Evolutionary conservation across 805 yeast genomes (phyloP).

Genomic region (Zygosaccharomyces kombuchaensis): DNA sequence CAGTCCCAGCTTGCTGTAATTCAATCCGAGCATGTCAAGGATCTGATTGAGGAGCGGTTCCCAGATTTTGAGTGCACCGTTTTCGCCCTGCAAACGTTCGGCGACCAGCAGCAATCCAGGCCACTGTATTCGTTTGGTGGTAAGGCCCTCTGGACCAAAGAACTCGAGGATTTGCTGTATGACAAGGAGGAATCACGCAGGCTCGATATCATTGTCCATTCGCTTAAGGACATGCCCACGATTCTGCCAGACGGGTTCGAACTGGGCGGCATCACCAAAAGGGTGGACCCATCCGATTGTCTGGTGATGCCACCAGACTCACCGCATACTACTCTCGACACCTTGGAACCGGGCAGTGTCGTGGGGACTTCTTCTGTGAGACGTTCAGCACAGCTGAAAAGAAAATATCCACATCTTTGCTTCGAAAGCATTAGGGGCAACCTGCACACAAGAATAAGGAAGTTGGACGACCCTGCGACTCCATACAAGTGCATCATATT

Average conservation of each 20-base stretch:
- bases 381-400: conserved; percentile 84
- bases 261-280: conserved; percentile 76
- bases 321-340: conserved; percentile 57
- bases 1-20: conserved; percentile 81
- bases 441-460: conserved; percentile 70
- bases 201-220: conserved; percentile 87
- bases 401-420: conserved; percentile 66
- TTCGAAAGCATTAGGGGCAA: conserved; percentile 89
- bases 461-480: conserved; percentile 68
- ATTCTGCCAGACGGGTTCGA: conserved; percentile 83
- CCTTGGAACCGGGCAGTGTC: conserved; percentile 77
- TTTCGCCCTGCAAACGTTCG: conserved; percentile 76
- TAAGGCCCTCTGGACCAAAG: conserved; percentile 94
- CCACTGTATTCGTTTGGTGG: conserved; percentile 96
- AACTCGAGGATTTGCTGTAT: conserved; percentile 73
- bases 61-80: conserved; percentile 72
- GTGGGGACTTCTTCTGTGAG: conserved; percentile 95
- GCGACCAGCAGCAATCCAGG: conserved; percentile 79
- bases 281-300: conserved; percentile 95
- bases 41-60: conserved; percentile 50
- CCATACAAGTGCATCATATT: conserved; percentile 70
- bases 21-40: conserved; percentile 74
- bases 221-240: conserved; percentile 92
- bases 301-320: conserved; percentile 67
- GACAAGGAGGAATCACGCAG: conserved; percentile 58